phyloP scores from a whole-genome alignment of 352 stramenopile species.

The Chrysophaeum taylorii region DNA sequence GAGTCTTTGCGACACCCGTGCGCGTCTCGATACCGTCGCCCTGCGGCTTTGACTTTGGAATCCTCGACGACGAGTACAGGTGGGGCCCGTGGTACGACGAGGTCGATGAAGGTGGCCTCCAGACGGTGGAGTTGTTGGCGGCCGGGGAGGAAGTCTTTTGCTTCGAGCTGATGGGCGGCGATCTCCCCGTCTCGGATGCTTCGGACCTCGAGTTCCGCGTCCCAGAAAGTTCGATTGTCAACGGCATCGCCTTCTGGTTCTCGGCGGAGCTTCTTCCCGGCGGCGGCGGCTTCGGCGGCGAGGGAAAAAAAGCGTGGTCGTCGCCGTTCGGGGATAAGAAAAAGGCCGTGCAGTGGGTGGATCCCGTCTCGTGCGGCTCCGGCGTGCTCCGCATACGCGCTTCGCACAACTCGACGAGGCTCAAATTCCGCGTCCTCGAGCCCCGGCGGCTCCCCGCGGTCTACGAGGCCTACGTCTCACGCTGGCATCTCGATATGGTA shows the following conservation, averaged over 20 bases:
- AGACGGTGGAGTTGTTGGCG: not conserved
- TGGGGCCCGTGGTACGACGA: conserved; percentile 5
- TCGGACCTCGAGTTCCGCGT: not conserved
- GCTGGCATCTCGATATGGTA: conserved; percentile 13
- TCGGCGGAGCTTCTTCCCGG: not conserved
- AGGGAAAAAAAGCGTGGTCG: too few species aligned
- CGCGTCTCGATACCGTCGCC: not conserved
- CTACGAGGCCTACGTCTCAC: not conserved
- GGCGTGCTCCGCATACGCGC: not conserved
- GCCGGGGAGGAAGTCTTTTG: not conserved
- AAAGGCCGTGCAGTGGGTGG: conserved; percentile 1
- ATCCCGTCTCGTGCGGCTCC: not conserved
- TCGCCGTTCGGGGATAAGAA: too few species aligned
- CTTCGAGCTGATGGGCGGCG: not conserved
- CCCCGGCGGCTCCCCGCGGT: not conserved
- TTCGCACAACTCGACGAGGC: not conserved
- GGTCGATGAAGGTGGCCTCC: not conserved
- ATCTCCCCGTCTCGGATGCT: not conserved
- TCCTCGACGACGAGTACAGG: conserved; percentile 4
- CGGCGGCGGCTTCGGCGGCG: not conserved
- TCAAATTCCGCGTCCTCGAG: not conserved
- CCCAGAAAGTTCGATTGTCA: not conserved
- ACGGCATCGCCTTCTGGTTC: conserved; percentile 13
- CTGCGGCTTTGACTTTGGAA: not conserved
- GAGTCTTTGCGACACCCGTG: not conserved